These are phyloP conservation scores for Vigna hirtella DNA, from an alignment of 306 rosid genomes.

Conservation along the genomic window DNA sequence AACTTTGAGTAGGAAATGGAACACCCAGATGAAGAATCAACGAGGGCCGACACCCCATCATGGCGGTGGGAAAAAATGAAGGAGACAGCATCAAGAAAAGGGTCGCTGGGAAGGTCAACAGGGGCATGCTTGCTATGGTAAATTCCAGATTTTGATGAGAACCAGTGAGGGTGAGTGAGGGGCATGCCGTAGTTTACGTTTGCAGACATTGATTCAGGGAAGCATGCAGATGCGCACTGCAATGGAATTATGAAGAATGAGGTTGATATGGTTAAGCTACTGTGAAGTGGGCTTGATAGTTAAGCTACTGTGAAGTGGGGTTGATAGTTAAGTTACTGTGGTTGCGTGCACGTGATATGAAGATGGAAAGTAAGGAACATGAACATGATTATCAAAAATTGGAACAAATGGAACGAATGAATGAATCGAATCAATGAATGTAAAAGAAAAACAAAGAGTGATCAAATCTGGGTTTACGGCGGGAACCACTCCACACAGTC, in stretches of 20 bases:
- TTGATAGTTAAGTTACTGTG: neutral
- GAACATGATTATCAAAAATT: neutral
- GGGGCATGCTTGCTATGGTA: constrained; percentile 60
- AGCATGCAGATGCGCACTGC: neutral
- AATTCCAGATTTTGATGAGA: constrained; percentile 69
- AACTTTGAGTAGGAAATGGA: constrained; percentile 69
- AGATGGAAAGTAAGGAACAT: no score
- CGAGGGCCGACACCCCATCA: constrained; percentile 70
- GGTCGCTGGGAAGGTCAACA: constrained; percentile 61
- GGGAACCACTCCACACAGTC: no score
- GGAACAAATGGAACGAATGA: no score
- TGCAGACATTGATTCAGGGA: constrained; percentile 41
- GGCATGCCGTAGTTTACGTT: constrained; percentile 28
- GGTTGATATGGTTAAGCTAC: no score
- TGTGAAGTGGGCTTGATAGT: neutral
- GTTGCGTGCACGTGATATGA: no score
- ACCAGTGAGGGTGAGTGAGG: constrained; percentile 57
- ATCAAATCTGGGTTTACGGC: no score
- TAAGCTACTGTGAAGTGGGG: neutral
- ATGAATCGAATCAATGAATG: no score
- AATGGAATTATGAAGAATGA: neutral
- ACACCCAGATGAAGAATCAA: constrained; percentile 72
- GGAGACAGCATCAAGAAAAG: constrained; percentile 75
- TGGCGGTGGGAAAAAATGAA: constrained; percentile 67
- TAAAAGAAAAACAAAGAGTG: no score